Evolutionary conservation across 2,329 filamentous ascomycete species (phyloP), one percentile per base, ranked within the genome.

Genomic region (Myrmaecium sp.): DNA sequence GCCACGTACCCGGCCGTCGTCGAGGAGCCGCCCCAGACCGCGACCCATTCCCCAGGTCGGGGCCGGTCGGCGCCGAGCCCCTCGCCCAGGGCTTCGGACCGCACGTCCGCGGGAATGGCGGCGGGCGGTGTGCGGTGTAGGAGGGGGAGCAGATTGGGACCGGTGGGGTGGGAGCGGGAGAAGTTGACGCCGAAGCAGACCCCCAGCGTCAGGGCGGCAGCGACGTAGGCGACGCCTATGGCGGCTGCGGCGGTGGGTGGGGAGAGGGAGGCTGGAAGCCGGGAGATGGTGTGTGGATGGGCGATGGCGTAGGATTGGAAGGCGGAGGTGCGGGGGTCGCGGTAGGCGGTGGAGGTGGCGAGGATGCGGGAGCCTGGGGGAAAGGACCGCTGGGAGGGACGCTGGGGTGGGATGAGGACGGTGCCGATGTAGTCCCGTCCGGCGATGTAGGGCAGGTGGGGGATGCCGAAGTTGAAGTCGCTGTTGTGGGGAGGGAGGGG

Each of bases 291-390:
- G 48, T 65, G 76, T 33, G 68, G 60, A 1, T 64, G 68, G 0
- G 71, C 65, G 4, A 79, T 58, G 11, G 68, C 67, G 36, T 75
- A 80, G 42, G 79, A 57, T 45, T 81, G 75, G 42, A 73, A 81
- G 1, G 73, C 70, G 1, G 72, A 72, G 46, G 81, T 81, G 17
- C 75, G 62, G 12, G 70, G 58, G 39, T 81, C 75, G 10, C 75
- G 64, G 41, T 81, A 81, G 49, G 81, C 75, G 16, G 75, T 81
- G 0, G 74, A 78, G 9, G 76, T 70, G n/a, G 68, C 66, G 17
- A 77, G 60, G 6, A 59, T 54, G 7, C 25, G 21, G 14, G 27
- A 23, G 15, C 21, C 8, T 10, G 13, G 17, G 27, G 21, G 11
- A 23, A 24, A 10, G 27, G 57, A 56, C 13, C 78, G 53, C 25